phyloP scores from a whole-genome alignment of 2,329 filamentous ascomycete genomes.

The Neurospora sp. region DNA sequence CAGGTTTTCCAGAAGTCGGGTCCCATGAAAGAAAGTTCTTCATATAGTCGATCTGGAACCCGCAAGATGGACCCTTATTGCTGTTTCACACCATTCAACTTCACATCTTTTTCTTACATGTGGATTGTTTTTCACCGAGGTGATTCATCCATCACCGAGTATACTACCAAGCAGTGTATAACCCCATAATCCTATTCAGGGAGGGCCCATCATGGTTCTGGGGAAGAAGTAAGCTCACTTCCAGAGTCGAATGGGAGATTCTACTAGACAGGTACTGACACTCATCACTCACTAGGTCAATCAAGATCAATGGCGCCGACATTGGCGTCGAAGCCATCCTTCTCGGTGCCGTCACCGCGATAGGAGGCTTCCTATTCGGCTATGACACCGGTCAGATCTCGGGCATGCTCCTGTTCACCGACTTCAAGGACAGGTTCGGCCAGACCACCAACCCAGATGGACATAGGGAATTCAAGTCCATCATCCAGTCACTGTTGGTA shows the following conservation, averaged over 20 bases:
- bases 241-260: background rate
- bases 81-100: background rate
- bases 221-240: background rate
- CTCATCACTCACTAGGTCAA: conserved; percentile 8
- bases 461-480: conserved; percentile 28
- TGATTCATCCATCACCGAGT: background rate
- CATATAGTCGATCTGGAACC: background rate
- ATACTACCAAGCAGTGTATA: background rate
- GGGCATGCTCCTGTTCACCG: conserved; percentile 36
- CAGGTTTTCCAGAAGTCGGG: background rate
- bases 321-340: conserved; percentile 15
- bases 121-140: background rate
- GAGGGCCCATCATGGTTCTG: background rate
- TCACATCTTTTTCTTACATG: background rate
- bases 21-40: background rate
- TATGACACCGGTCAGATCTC: conserved; percentile 55
- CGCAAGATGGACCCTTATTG: background rate
- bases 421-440: conserved; percentile 49
- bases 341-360: conserved; percentile 19
- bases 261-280: background rate
- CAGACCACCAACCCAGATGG: conserved; percentile 29
- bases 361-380: conserved; percentile 53
- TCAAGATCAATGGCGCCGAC: conserved; percentile 19
- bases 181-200: background rate
- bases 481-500: conserved; percentile 41